Percentiles rank a stretch among this genome's conserved stretches.
These are phyloP conservation scores for Artomyces pyxidatus DNA, from an alignment of 768 basidiomycete genomes.

Conservation along the genomic window DNA sequence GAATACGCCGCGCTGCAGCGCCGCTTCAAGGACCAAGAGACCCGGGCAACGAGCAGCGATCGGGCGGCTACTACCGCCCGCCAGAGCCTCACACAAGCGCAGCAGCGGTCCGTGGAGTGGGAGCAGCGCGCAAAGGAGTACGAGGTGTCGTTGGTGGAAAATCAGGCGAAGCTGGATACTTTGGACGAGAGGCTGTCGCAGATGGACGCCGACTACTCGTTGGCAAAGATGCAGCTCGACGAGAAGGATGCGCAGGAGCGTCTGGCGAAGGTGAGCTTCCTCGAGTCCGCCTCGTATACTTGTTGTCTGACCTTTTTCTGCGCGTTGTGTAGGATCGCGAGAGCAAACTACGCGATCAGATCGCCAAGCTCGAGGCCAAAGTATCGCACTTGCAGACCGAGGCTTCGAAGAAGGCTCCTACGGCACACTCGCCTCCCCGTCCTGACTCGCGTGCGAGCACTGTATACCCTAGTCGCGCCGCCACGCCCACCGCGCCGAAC, in stretches of 20 bases:
- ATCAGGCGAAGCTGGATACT: conserved; percentile 55
- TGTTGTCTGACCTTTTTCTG: neutral
- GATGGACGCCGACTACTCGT: conserved; percentile 62
- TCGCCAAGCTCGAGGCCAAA: conserved; percentile 53
- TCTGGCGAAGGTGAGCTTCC: conserved; percentile 45
- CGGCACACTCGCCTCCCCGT: conserved; percentile 40
- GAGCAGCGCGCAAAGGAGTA: conserved; percentile 69
- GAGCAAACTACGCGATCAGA: conserved; percentile 57
- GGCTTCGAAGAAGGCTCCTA: conserved; percentile 29
- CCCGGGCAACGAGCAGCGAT: conserved; percentile 51
- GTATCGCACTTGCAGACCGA: conserved; percentile 50
- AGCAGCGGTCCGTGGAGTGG: conserved; percentile 77
- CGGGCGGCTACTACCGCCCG: conserved; percentile 46
- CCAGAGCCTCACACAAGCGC: conserved; percentile 60
- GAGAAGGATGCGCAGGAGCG: conserved; percentile 69
- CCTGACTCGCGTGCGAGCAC: conserved; percentile 75
- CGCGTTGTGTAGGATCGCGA: conserved; percentile 57
- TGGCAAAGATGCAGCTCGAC: conserved; percentile 64
- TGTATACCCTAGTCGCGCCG: conserved; percentile 43
- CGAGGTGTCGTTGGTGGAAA: conserved; percentile 54
- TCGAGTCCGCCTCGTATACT: neutral
- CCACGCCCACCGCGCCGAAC: conserved; percentile 39
- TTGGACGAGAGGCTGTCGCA: conserved; percentile 56
- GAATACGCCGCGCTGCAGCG: conserved; percentile 63
- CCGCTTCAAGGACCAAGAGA: conserved; percentile 65